Percentiles rank a stretch among this genome's conserved stretches.
Evolutionary conservation across 352 stramenopile genomes (phyloP).

Genomic region (Globisporangium middletonii): DNA sequence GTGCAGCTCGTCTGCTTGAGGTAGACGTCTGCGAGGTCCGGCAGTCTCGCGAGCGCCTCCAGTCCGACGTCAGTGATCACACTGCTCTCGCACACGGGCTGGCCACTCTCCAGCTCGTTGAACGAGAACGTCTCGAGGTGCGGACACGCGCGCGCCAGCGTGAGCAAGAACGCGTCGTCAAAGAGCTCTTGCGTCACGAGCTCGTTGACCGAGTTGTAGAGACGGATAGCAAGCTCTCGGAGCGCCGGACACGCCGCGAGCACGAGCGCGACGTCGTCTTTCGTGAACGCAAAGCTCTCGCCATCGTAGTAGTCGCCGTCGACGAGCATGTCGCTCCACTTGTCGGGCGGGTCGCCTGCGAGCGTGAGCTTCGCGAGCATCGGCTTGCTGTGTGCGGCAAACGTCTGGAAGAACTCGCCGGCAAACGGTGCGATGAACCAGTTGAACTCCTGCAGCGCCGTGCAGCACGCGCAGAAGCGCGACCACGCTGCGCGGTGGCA

Average conservation of each 20-base stretch:
- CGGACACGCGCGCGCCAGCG: slow-evolving; percentile 4
- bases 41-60: slow-evolving; percentile 5
- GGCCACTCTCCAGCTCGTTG: slow-evolving; percentile 12
- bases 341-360: slow-evolving; percentile 10
- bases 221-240: not conserved
- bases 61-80: slow-evolving; percentile 9
- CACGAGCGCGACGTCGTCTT: slow-evolving; percentile 7
- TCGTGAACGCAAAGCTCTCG: slow-evolving; percentile 8
- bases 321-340: slow-evolving; percentile 7
- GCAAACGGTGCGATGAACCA: slow-evolving; percentile 15
- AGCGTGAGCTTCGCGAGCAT: slow-evolving; percentile 11
- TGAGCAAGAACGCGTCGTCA: slow-evolving; percentile 10
- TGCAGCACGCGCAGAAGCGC: slow-evolving; percentile 10
- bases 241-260: slow-evolving; percentile 9
- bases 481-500: slow-evolving; percentile 5
- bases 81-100: slow-evolving; percentile 9
- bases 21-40: slow-evolving; percentile 7
- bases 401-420: slow-evolving; percentile 10
- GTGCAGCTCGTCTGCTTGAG: slow-evolving; percentile 13
- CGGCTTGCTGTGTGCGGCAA: slow-evolving; percentile 3
- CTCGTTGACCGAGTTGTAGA: slow-evolving; percentile 15
- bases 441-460: slow-evolving; percentile 10
- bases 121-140: slow-evolving; percentile 7
- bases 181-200: slow-evolving; percentile 12
- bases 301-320: slow-evolving; percentile 11